Evolutionary conservation across 2,329 filamentous ascomycete genomes (phyloP), one percentile per base, ranked within the genome.

Genomic region (Neonectria ditissima): DNA sequence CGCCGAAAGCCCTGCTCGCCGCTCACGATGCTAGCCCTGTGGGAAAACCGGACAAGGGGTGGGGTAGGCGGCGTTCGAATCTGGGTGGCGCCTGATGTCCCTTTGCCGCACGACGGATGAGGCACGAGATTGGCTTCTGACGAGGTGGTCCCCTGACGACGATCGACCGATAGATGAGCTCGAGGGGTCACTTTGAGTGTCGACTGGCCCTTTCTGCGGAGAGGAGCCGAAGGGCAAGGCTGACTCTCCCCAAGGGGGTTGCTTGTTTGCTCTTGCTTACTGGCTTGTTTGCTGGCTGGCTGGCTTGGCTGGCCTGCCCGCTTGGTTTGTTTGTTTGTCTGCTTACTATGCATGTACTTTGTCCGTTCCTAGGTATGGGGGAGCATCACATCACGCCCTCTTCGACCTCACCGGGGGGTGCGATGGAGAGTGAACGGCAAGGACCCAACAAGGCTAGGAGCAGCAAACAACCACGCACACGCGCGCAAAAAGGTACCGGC

Each of bases 91-190:
- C 41, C 44, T 22, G 54, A 53, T 62, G 62, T 55, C 41, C 58
- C 45, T 30, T 48, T 18, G n/a, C 48, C 30, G 39, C 30, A 28
- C 45, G 9, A 56, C 44, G 22, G 20, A 52, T 11, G 41, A 43
- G 59, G 59, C 60, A 55, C 61, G 52, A 71, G 63, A 72, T 72
- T 72, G 69, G 68, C 68, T 71, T 67, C 63, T 71, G 65, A 69
- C 50, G 63, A 57, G 65, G 61, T 41, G 44, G 56, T 60, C 66
- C 67, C 62, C 64, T 64, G 67, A 65, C 41, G 55, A 65, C 65
- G 69, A 72, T 72, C 70, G 65, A 60, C 69, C 62, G 68, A 72
- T 68, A 68, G 59, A 71, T 68, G 66, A 66, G 59, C 50, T 60
- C 63, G 60, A 61, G 67, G 67, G 39, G 65, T 26, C 51, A 22